These are phyloP conservation scores for Mucor plumbeus DNA, from an alignment of 371 early-diverging fungal species.

Conservation along the genomic window DNA sequence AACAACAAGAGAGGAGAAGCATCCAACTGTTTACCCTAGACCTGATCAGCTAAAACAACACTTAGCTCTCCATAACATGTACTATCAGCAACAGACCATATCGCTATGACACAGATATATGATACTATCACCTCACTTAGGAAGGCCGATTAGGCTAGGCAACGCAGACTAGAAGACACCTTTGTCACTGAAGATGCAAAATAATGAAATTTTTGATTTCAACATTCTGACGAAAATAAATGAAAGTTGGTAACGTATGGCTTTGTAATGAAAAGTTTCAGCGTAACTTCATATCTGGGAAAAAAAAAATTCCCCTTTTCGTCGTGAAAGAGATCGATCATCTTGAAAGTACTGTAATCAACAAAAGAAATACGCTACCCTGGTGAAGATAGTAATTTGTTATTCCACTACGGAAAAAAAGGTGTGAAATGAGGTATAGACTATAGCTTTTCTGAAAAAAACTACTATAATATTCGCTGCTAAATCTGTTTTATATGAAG, in stretches of 20 bases:
- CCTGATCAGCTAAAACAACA: slow-evolving; percentile 2
- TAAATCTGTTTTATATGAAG: too few relatives aligned
- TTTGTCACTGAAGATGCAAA: slow-evolving; percentile 4
- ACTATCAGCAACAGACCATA: slow-evolving; percentile 3
- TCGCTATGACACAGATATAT: slow-evolving; percentile 6
- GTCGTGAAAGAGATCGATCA: neutral
- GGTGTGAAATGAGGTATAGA: too few relatives aligned
- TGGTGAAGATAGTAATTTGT: slow-evolving; percentile 13
- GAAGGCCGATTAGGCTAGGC: neutral
- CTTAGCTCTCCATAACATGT: neutral
- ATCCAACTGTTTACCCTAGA: slow-evolving; percentile 1
- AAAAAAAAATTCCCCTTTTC: neutral
- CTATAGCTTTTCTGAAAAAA: too few relatives aligned
- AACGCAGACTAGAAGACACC: slow-evolving; percentile 5
- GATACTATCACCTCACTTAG: slow-evolving; percentile 1
- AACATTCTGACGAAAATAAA: neutral
- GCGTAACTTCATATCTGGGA: neutral
- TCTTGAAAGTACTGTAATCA: slow-evolving; percentile 3
- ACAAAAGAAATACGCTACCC: slow-evolving; percentile 11
- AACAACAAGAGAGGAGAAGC: neutral
- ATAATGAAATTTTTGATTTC: neutral
- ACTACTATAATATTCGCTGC: too few relatives aligned
- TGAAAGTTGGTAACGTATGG: neutral
- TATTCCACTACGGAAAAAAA: too few relatives aligned
- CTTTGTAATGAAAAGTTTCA: slow-evolving; percentile 2